phyloP scores from a whole-genome alignment of 768 basidiomycete species.

The Termitomyces sp. region DNA sequence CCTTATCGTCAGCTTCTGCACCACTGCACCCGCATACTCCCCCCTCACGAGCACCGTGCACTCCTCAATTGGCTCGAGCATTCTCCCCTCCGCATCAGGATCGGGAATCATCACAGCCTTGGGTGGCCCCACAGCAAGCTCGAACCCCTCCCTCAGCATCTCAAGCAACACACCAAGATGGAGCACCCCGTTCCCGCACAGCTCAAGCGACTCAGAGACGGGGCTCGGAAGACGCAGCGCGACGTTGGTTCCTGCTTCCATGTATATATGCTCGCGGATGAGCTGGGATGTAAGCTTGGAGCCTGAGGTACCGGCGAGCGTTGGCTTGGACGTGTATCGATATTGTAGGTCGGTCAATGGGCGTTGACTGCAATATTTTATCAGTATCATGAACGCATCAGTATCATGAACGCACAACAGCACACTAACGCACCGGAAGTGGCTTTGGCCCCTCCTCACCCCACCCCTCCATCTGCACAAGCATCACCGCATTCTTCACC shows the following conservation, averaged over 20 bases:
- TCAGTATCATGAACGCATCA: too few relatives aligned
- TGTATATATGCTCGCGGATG: slow-evolving; percentile 44
- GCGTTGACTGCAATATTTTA: slow-evolving; percentile 27
- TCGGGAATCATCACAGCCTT: slow-evolving; percentile 48
- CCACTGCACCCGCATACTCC: slow-evolving; percentile 43
- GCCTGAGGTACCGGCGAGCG: slow-evolving; percentile 44
- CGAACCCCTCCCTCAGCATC: slow-evolving; percentile 49
- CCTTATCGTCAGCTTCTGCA: slow-evolving; percentile 49
- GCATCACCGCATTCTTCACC: slow-evolving; percentile 43
- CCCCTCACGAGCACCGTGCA: slow-evolving; percentile 43
- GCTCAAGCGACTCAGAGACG: slow-evolving; percentile 46
- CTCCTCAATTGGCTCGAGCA: slow-evolving; percentile 47
- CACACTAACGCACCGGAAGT: slow-evolving; percentile 29
- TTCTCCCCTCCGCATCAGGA: slow-evolving; percentile 31
- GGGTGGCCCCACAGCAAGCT: slow-evolving; percentile 44
- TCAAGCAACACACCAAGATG: slow-evolving; percentile 52
- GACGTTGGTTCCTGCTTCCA: slow-evolving; percentile 51
- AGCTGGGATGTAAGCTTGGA: slow-evolving; percentile 47
- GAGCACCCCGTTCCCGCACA: slow-evolving; percentile 46
- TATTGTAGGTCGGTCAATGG: slow-evolving; percentile 50
- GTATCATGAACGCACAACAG: too few relatives aligned
- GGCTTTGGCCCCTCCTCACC: slow-evolving; percentile 32
- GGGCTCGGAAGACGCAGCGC: slow-evolving; percentile 46
- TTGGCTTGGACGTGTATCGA: slow-evolving; percentile 46
- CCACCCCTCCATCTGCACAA: slow-evolving; percentile 44